These are phyloP conservation scores for Baudoinia panamericana DNA, from an alignment of 495 filamentous ascomycete genomes.

Conservation along the genomic window DNA sequence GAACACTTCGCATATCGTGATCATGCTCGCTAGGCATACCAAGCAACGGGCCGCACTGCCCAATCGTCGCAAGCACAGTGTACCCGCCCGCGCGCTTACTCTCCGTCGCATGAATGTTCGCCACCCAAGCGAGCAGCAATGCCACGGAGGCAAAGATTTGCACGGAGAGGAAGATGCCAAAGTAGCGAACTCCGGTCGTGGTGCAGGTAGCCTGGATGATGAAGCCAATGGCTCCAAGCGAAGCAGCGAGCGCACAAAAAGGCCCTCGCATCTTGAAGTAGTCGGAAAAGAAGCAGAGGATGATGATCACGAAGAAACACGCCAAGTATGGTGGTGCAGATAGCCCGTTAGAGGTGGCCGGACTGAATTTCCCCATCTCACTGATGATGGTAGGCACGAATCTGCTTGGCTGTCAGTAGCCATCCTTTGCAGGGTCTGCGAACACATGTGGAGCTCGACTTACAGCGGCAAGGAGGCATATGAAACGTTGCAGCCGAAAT, in stretches of 20 bases:
- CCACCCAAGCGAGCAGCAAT: conserved; percentile 21
- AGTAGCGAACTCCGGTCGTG: conserved; percentile 23
- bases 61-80: conserved; percentile 18
- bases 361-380: conserved; percentile 47
- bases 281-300: conserved; percentile 60
- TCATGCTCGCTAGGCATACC: too few relatives aligned
- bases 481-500: conserved; percentile 25
- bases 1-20: too few relatives aligned
- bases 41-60: conserved; percentile 22
- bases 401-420: too few relatives aligned
- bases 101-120: conserved; percentile 20
- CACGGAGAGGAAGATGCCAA: conserved; percentile 25
- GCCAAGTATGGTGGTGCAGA: conserved; percentile 72
- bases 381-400: conserved; percentile 57
- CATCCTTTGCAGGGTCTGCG: too few relatives aligned
- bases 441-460: too few relatives aligned
- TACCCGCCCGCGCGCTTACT: conserved; percentile 19
- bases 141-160: conserved; percentile 28
- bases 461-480: conserved; percentile 77
- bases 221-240: conserved; percentile 59
- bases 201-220: conserved; percentile 45
- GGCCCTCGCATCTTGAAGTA: conserved; percentile 56
- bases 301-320: conserved; percentile 55
- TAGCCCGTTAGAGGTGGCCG: conserved; percentile 64
- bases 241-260: conserved; percentile 48